Base-by-base conservation (phyloP, 1,284 basidiomycete species). In the Leccinum angustisporum region DNA sequence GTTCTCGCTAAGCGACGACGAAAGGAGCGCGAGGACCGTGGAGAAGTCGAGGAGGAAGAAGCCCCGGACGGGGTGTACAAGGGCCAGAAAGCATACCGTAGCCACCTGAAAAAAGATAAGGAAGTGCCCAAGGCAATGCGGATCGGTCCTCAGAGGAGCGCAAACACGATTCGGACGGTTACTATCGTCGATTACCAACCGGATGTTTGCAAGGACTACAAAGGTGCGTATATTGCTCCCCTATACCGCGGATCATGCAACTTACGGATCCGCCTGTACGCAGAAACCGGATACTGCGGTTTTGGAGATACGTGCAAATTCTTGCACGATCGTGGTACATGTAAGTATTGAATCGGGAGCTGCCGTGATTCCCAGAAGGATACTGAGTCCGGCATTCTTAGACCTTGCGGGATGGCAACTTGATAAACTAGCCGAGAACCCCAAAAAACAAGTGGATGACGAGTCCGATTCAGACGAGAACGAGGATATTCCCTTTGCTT, bases 251-350 rank as follows among this genome's bases (percentile, higher is more conserved):
- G 66, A 54, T 59, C 66, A 69, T 62, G 48, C 11, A 5, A 68
- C 67, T 69, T 64, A 69, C 65, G 56, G 61, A 61, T 65, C 55
- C 33, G 2, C 56, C 25, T 56, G 33, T 46, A 46, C 9, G 43
- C 70, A 95, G 97, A 99, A 79, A 99, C 97, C 51, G 97, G 97
- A 0, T 99, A 95, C 76, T 99, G 97, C 77, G 97, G 97, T 4
- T 99, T 97, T 74, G 97, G 97, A 33, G 97, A 99, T 77, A 96
- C 94, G 8, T 99, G 97, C 80, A 99, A 98, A 81, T 95, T 95
- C 78, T 81, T 95, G 73, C 92, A 95, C 76, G 92, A 95, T 76
- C 87, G 90, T 68, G 90, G 90, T 62, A 93, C 91, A 50, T 93
- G 90, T 91, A 70, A 75, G 89, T 85, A 57, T 57, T 6, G 50